Evolutionary conservation across 129 eudicot genomes (phyloP).

Genomic region (Dittrichia graveolens): DNA sequence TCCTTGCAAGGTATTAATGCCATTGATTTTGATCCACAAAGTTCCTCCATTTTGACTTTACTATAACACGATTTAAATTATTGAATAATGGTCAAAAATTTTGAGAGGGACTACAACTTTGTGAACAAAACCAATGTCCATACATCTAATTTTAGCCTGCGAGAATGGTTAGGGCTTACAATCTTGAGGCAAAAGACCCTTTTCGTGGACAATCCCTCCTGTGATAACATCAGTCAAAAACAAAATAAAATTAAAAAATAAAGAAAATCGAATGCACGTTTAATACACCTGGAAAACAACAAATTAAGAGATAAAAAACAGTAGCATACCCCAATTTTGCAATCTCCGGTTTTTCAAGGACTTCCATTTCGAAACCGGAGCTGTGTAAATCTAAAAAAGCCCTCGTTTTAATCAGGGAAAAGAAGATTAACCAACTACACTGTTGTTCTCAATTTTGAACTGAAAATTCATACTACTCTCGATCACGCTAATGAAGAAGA

Average conservation of each 20-base stretch:
- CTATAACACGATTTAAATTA: neutral
- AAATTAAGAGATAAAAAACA: neutral
- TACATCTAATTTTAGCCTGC: neutral
- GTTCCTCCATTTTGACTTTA: neutral
- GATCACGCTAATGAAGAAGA: neutral
- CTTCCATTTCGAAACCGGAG: conserved; percentile 92
- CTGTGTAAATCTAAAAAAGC: conserved; percentile 58
- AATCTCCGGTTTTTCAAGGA: conserved; percentile 77
- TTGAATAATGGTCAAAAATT: neutral
- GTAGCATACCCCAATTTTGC: conserved; percentile 84
- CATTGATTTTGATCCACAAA: neutral
- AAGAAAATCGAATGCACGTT: too few species aligned
- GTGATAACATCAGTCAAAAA: neutral
- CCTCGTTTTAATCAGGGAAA: neutral
- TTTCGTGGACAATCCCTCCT: conserved; percentile 96
- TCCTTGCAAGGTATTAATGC: neutral
- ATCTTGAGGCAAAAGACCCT: conserved; percentile 87
- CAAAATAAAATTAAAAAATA: neutral
- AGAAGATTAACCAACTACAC: neutral
- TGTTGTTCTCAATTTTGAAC: neutral
- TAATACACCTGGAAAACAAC: too few species aligned
- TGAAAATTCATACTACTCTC: neutral
- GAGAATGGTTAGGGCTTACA: conserved; percentile 47
- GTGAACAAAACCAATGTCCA: neutral
- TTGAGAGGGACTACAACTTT: neutral